Conservation (phyloP, 345 rosid species). For the Brassica carinata region DNA sequence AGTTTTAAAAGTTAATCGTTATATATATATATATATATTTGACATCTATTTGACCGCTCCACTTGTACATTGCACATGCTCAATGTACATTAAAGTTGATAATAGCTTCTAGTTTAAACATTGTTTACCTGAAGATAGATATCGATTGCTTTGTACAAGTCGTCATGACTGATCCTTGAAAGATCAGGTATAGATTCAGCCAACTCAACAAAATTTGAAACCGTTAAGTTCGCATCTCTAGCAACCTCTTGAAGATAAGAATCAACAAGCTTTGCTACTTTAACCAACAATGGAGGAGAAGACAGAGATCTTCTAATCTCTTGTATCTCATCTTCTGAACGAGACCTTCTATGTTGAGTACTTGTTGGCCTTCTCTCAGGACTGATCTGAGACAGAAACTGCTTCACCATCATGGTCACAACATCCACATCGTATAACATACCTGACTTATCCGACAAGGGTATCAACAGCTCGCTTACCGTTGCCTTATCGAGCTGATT, state of each 20-base stretch:
- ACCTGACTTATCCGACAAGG: constrained; percentile 49
- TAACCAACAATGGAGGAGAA: constrained; percentile 74
- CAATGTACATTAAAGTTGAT: background rate
- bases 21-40: too few relatives aligned
- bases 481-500: constrained; percentile 87
- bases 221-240: constrained; percentile 64
- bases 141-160: constrained; percentile 87
- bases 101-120: background rate
- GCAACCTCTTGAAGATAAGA: constrained; percentile 81
- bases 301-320: constrained; percentile 73
- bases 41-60: too few relatives aligned
- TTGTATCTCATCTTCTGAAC: constrained; percentile 81
- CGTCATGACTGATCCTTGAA: constrained; percentile 79
- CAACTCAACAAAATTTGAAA: constrained; percentile 67
- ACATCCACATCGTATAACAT: constrained; percentile 75
- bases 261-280: constrained; percentile 90
- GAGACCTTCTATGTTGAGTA: constrained; percentile 77
- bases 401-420: constrained; percentile 69
- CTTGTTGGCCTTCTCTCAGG: constrained; percentile 72
- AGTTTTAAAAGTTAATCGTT: background rate
- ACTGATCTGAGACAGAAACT: constrained; percentile 74
- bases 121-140: constrained; percentile 85
- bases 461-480: constrained; percentile 75
- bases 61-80: too few relatives aligned
- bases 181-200: constrained; percentile 72